Base-by-base conservation (phyloP, 1,284 basidiomycete species). In the Ustilago shanxiensis region DNA sequence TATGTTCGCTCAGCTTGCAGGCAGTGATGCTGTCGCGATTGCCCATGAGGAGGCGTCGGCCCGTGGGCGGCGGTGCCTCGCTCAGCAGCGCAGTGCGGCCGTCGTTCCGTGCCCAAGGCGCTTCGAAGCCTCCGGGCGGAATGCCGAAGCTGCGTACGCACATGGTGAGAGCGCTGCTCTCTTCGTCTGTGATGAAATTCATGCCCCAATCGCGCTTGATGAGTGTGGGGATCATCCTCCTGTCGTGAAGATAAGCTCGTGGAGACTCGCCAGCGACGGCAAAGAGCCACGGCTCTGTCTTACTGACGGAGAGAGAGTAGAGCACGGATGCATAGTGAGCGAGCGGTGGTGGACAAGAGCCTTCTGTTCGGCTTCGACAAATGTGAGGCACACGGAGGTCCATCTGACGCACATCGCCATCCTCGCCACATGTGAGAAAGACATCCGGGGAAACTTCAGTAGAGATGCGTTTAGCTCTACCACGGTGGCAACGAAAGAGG, bases 71-170 rank as follows among this genome's bases (percentile, higher is more conserved):
- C 33, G 76, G 55, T 14, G 49, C 37, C 18, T 53, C 54, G 8
- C 47, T 53, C 14, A 58, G 26, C 16, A 55, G 53, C 47, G 64
- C 62, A 7, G 71, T 68, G 2, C 59, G 65, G 5, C 66, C 66
- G 33, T 68, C 66, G 24, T 33, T 44, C 5, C 65, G 49, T 10
- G 31, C 61, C 61, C 57, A 64, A 16, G 71, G 71, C 13, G 61
- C 22, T 10, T 61, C 60, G 29, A 73, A 77, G 24, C 62, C 87
- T 87, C 88, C 73, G 2, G 58, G 70, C 52, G 63, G 91, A 50
- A 93, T 88, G 13, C 93, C 93, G 82, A 97, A 94, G 33, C 92
- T 90, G 59, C 95, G 90, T 8, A 97, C 93, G 82, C 95, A 96
- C 44, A 92, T 92, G 2, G 92, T 92, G 41, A 90, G 61, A 85